Evolutionary conservation across 179 eudicot species (phyloP).

Genomic region (Gypsophila paniculata): DNA sequence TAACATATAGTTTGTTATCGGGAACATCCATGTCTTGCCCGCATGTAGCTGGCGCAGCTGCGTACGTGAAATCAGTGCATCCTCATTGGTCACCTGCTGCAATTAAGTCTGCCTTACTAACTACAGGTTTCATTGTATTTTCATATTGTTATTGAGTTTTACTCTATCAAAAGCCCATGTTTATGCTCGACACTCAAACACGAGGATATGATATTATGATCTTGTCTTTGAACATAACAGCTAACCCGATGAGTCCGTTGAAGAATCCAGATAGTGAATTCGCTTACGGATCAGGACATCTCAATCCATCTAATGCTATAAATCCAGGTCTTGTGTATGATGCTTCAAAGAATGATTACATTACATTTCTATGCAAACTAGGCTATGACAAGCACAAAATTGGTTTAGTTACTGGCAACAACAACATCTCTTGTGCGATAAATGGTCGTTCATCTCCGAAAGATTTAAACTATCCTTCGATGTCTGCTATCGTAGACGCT

Average conservation of each 20-base stretch:
- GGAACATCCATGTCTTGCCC: slow-evolving; percentile 42
- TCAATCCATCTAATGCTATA: slow-evolving; percentile 26
- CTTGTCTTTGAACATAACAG: slow-evolving; percentile 13
- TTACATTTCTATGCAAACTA: slow-evolving; percentile 25
- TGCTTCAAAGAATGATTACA: slow-evolving; percentile 21
- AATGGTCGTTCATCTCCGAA: neutral
- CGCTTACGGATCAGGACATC: slow-evolving; percentile 39
- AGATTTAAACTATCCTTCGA: slow-evolving; percentile 37
- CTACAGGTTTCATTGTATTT: slow-evolving; percentile 22
- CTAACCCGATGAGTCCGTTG: slow-evolving; percentile 19
- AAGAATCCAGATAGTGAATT: slow-evolving; percentile 30
- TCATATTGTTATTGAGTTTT: neutral
- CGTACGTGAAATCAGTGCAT: slow-evolving; percentile 32
- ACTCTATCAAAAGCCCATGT: neutral
- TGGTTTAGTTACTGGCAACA: slow-evolving; percentile 15
- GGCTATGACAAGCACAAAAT: slow-evolving; percentile 6
- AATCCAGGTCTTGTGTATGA: slow-evolving; percentile 34
- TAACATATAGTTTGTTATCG: slow-evolving; percentile 11
- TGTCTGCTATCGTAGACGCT: neutral
- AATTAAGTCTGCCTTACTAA: slow-evolving; percentile 32
- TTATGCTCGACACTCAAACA: too few relatives aligned
- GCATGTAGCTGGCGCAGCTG: slow-evolving; percentile 37
- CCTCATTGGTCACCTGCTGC: slow-evolving; percentile 44
- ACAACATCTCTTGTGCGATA: slow-evolving; percentile 14
- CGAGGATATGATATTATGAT: neutral